These are phyloP conservation scores for Stygiomarasmius scandens DNA, from an alignment of 1,284 basidiomycete genomes.

Conservation along the genomic window DNA sequence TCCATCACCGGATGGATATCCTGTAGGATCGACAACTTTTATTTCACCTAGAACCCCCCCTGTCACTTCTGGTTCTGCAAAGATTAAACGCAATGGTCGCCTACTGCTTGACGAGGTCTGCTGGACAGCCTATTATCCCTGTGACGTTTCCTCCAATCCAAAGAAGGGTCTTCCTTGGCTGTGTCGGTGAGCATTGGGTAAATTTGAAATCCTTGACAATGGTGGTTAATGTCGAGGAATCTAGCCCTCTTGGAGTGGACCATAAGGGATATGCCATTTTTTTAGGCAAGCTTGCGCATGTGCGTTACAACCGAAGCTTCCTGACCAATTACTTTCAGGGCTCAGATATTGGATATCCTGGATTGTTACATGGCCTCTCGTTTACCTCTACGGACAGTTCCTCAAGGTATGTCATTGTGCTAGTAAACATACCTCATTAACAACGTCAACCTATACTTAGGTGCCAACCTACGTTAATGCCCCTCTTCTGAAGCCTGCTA, in stretches of 20 bases:
- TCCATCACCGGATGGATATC: conserved; percentile 46
- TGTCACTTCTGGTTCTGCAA: conserved; percentile 43
- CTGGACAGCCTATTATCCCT: conserved; percentile 65
- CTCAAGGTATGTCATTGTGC: conserved; percentile 37
- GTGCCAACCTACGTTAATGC: conserved; percentile 61
- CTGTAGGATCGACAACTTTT: conserved; percentile 60
- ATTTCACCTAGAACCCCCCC: conserved; percentile 41
- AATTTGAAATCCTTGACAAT: not conserved
- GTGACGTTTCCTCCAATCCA: conserved; percentile 31
- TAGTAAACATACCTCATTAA: not conserved
- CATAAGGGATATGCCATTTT: not conserved
- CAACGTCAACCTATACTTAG: conserved; percentile 30
- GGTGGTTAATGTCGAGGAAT: not conserved
- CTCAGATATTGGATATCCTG: conserved; percentile 48
- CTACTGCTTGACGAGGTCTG: conserved; percentile 60
- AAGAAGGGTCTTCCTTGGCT: conserved; percentile 55
- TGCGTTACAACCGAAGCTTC: not conserved
- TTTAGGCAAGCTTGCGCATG: not conserved
- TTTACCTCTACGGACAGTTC: conserved; percentile 51
- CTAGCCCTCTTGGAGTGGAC: not conserved
- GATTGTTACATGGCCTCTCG: conserved; percentile 35
- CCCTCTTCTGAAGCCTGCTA: conserved; percentile 48
- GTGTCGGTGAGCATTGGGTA: conserved; percentile 40
- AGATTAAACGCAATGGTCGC: conserved; percentile 34
- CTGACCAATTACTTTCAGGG: conserved; percentile 20